A percentile compares a stretch with the other conserved stretches of the same genome.
Evolutionary conservation across 1,284 basidiomycete species (phyloP).

Genomic region (Waitea zeae): DNA sequence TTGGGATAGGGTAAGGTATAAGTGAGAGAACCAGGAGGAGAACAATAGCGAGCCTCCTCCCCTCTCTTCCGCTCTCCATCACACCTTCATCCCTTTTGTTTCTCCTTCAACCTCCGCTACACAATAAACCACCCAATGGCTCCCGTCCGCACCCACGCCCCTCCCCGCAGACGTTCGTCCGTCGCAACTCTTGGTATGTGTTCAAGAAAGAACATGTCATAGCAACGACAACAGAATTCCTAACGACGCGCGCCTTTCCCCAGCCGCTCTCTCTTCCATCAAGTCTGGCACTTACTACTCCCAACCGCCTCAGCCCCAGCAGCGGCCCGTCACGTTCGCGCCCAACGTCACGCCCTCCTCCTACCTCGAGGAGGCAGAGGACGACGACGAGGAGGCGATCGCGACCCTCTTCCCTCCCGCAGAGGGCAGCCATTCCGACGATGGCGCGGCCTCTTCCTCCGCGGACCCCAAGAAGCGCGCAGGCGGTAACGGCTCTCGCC

Average conservation of each 20-base stretch:
- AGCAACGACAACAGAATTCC: neutral
- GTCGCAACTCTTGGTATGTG: conserved; percentile 19
- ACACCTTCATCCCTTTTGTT: neutral
- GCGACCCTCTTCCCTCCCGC: conserved; percentile 17
- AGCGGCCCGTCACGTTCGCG: conserved; percentile 45
- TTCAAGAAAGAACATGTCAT: neutral
- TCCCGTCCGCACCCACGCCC: neutral
- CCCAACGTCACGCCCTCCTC: conserved; percentile 55
- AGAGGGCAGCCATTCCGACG: conserved; percentile 10
- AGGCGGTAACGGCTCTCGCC: conserved; percentile 31
- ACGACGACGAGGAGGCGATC: conserved; percentile 15
- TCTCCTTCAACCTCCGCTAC: neutral
- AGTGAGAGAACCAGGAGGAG: neutral
- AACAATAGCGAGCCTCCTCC: conserved; percentile 8
- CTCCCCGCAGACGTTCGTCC: conserved; percentile 21
- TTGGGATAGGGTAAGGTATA: neutral
- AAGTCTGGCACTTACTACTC: conserved; percentile 40
- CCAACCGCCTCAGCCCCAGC: conserved; percentile 20
- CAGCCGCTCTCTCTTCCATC: conserved; percentile 21
- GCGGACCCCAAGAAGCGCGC: conserved; percentile 16
- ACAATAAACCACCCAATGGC: neutral
- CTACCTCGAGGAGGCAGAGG: conserved; percentile 27
- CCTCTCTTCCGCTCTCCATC: neutral
- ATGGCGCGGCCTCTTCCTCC: conserved; percentile 2
- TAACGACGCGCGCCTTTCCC: conserved; percentile 1